Conservation (phyloP, 495 filamentous ascomycete genomes). For the Tuber brumale region DNA sequence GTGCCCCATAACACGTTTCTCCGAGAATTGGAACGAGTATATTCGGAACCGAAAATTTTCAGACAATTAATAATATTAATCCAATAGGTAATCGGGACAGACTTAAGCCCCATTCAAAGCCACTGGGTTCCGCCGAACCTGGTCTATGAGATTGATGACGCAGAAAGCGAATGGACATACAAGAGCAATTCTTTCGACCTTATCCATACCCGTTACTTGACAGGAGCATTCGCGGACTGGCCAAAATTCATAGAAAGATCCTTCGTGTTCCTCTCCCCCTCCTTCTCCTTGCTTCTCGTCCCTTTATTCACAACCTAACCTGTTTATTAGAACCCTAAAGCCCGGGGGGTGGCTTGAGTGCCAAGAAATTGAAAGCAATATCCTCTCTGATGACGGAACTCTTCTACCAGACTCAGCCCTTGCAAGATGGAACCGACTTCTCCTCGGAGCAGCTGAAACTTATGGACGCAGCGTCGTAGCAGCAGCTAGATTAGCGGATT, state of each 20-base stretch:
- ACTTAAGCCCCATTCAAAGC: background rate
- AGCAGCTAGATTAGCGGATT: constrained; percentile 18
- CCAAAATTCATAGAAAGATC: constrained; percentile 19
- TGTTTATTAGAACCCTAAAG: constrained; percentile 9
- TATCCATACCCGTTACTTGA: constrained; percentile 43
- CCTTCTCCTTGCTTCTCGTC: background rate
- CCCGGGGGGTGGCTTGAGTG: constrained; percentile 33
- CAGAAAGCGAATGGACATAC: constrained; percentile 45
- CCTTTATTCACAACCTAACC: constrained; percentile 6
- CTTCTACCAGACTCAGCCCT: constrained; percentile 12
- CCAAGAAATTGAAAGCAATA: constrained; percentile 22
- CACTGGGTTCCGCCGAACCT: constrained; percentile 43
- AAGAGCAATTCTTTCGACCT: constrained; percentile 44
- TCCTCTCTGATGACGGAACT: constrained; percentile 23
- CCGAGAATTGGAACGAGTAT: background rate
- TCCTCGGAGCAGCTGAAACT: constrained; percentile 17
- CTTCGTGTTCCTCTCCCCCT: constrained; percentile 5
- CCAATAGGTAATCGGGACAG: constrained; percentile 16
- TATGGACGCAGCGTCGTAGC: constrained; percentile 15
- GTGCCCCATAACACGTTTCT: background rate
- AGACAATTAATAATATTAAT: constrained; percentile 38
- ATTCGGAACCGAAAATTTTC: background rate
- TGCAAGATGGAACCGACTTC: constrained; percentile 5
- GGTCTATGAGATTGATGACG: constrained; percentile 46
- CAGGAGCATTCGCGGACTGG: constrained; percentile 42